Percentiles rank a stretch among this genome's conserved stretches.
Evolutionary conservation across 176 grass and related monocot genomes (phyloP).

Genomic region (Carex parvula): DNA sequence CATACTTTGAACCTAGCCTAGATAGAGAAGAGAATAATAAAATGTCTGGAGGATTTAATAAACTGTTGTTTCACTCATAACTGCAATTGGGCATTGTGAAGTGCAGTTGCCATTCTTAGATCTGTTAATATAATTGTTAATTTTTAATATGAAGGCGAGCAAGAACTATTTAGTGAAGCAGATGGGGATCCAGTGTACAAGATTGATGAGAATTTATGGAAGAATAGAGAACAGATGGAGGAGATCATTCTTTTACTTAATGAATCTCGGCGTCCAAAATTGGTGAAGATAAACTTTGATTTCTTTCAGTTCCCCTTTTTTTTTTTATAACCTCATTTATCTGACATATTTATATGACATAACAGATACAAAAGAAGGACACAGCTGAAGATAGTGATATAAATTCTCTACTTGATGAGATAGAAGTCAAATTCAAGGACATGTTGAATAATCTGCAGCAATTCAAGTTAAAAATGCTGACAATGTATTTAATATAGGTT

Average conservation of each 20-base stretch:
- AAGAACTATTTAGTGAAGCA: constrained; percentile 60
- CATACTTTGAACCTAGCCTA: neutral
- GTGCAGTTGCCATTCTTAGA: constrained; percentile 5
- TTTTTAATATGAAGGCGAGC: constrained; percentile 61
- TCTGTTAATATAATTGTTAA: constrained; percentile 19
- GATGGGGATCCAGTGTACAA: constrained; percentile 64
- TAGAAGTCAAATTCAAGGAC: constrained; percentile 71
- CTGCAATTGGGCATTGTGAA: neutral
- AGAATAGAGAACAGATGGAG: constrained; percentile 98
- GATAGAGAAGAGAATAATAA: neutral
- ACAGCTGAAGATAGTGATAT: constrained; percentile 49
- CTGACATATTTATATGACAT: constrained; percentile 16
- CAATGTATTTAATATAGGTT: constrained; percentile 96
- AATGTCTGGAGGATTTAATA: neutral
- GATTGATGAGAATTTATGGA: constrained; percentile 99
- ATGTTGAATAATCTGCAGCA: constrained; percentile 69
- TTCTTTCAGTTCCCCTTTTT: neutral
- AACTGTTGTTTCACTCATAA: constrained; percentile 16
- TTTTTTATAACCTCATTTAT: neutral
- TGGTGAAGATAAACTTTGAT: constrained; percentile 46
- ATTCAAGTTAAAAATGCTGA: constrained; percentile 84
- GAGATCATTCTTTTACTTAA: constrained; percentile 82
- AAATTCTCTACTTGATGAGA: constrained; percentile 49
- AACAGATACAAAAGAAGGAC: constrained; percentile 60
- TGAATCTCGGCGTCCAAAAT: constrained; percentile 39